A percentile compares a stretch with the other conserved stretches of the same genome.
Conservation (phyloP, 208 protist genomes). For the Leishmania guyanensis region DNA sequence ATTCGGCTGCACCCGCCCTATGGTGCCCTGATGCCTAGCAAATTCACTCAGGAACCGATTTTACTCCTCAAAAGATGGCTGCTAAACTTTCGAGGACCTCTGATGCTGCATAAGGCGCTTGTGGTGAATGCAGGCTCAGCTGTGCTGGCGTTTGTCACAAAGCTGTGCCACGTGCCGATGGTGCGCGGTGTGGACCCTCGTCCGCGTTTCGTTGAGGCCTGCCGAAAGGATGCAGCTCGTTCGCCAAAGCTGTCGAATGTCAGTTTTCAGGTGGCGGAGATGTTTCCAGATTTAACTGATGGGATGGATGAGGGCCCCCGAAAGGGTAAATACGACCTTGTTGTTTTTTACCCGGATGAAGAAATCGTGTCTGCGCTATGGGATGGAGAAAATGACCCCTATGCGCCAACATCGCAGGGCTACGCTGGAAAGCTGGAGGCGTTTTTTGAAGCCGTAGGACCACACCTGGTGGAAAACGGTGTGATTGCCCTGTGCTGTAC, state of each 20-base stretch:
- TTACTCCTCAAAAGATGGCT: slow-evolving; percentile 79
- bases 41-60: slow-evolving; percentile 69
- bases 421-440: slow-evolving; percentile 70
- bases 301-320: neutral
- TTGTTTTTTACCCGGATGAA: slow-evolving; percentile 83
- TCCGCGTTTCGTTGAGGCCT: slow-evolving; percentile 56
- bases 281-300: slow-evolving; percentile 45
- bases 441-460: slow-evolving; percentile 78
- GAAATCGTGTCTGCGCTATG: slow-evolving; percentile 46
- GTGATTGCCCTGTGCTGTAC: slow-evolving; percentile 83
- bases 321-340: slow-evolving; percentile 63
- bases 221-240: slow-evolving; percentile 47
- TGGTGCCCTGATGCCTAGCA: slow-evolving; percentile 51
- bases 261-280: slow-evolving; percentile 78
- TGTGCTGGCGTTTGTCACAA: slow-evolving; percentile 55
- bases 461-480: slow-evolving; percentile 71
- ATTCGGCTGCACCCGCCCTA: slow-evolving; percentile 74
- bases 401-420: slow-evolving; percentile 59
- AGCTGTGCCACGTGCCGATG: slow-evolving; percentile 67
- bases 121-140: slow-evolving; percentile 63
- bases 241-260: slow-evolving; percentile 48
- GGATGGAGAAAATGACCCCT: slow-evolving; percentile 35
- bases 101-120: slow-evolving; percentile 75
- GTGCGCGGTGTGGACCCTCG: slow-evolving; percentile 79
- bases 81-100: slow-evolving; percentile 56